Base-by-base conservation (phyloP, 345 rosid species). In the Eutrema yunnanense region DNA sequence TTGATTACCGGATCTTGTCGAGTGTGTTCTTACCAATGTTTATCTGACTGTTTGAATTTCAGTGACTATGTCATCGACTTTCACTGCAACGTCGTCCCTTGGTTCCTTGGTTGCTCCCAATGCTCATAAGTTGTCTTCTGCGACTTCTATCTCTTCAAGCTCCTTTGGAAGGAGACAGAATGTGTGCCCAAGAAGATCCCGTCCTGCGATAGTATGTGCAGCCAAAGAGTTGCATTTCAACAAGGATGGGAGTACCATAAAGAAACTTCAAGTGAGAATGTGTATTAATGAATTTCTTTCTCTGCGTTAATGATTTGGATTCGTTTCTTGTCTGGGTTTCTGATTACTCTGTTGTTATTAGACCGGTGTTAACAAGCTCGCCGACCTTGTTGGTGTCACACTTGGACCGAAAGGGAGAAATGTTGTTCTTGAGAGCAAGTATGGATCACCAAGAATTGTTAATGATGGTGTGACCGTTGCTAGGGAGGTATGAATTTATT, bases 381-480 rank as follows among this genome's bases (percentile, higher is more conserved):
- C 97, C 8, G 96, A 96, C 79, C 74, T 92, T 50, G 97, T 96
- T 46, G 98, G 99, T 70, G 99, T 92, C 57, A 96, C 99, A 3
- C 97, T 96, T 71, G 99, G 99, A 68, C 99, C 98, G 5, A 90
- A 92, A 75, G 98, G 99, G 47, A 80, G 99, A 70, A 96, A 96
- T 72, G 99, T 96, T 79, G 99, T 95, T 53, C 90, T 95, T 9
- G 99, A 95, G 84, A 92, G 98, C 89, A 95, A 92, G 80, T 95
- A 95, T 73, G 98, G 99, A 4, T 92, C 99, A 46, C 98, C 99
- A 0, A 90, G 83, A 82, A 90, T 95, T 68, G 98, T 92, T 43
- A 95, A 92, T 68, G 99, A 95, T 61, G 99, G 99, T 61, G 99
- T 95, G 22, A 95, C 99, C 10, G 98, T 95, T 44, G 99, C 99